These are phyloP conservation scores for Entomortierella parvispora DNA, from an alignment of 192 early-diverging fungal species.

Conservation along the genomic window DNA sequence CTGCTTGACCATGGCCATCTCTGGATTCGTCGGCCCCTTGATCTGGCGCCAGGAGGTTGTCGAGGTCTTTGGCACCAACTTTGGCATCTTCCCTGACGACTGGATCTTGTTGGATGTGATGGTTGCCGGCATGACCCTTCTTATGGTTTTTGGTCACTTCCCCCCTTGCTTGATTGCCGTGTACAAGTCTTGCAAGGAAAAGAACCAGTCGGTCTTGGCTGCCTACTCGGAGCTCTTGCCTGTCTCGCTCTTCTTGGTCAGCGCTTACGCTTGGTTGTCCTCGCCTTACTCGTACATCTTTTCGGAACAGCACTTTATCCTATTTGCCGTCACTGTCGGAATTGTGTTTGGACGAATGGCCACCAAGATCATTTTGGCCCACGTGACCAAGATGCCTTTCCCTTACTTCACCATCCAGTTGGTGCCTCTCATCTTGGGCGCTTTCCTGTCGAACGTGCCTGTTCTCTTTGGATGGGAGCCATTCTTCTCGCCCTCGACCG, in stretches of 20 bases:
- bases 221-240: conserved; percentile 73
- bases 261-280: conserved; percentile 76
- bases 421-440: conserved; percentile 79
- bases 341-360: conserved; percentile 89
- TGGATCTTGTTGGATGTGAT: conserved; percentile 55
- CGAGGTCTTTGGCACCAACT: conserved; percentile 41
- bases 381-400: conserved; percentile 84
- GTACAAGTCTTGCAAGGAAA: conserved; percentile 60
- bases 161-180: conserved; percentile 62
- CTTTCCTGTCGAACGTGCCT: conserved; percentile 72
- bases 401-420: conserved; percentile 86
- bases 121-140: conserved; percentile 52
- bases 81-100: conserved; percentile 55
- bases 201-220: conserved; percentile 69
- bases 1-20: conserved; percentile 71
- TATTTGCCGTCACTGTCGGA: conserved; percentile 80
- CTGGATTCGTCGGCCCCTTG: conserved; percentile 71
- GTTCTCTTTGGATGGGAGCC: conserved; percentile 58
- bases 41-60: conserved; percentile 41
- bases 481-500: conserved; percentile 73
- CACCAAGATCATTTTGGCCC: conserved; percentile 90
- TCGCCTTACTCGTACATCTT: conserved; percentile 78
- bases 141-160: conserved; percentile 63
- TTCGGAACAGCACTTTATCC: conserved; percentile 71
- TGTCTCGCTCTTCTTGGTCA: conserved; percentile 66